These are phyloP conservation scores for Chenopodium formosanum DNA, from an alignment of 148 eudicot genomes.

Conservation along the genomic window DNA sequence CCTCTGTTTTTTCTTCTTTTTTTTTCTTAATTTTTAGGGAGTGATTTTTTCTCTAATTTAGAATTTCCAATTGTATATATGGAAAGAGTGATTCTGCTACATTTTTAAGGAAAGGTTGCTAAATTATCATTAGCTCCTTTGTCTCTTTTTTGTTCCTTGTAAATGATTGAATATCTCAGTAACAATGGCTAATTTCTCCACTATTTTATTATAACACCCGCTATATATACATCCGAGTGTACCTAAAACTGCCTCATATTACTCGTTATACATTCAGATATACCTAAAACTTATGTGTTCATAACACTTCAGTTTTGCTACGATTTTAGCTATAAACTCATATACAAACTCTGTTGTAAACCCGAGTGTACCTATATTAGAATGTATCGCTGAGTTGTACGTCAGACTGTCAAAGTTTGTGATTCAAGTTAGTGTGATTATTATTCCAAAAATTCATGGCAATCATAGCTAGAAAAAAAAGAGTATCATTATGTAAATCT, in stretches of 20 bases:
- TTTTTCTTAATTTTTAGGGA: too few species aligned
- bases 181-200: not conserved
- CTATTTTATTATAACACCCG: too few species aligned
- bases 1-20: not conserved
- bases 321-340: too few species aligned
- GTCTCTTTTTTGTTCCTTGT: conserved; percentile 9
- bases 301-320: too few species aligned
- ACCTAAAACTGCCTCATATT: too few species aligned
- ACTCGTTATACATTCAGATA: too few species aligned
- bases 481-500: not conserved
- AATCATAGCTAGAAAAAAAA: not conserved
- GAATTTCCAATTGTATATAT: conserved; percentile 26
- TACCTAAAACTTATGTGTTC: too few species aligned
- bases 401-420: not conserved
- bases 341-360: too few species aligned
- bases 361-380: too few species aligned
- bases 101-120: conserved; percentile 20
- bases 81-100: not conserved
- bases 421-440: not conserved
- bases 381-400: too few species aligned
- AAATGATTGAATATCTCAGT: conserved; percentile 18
- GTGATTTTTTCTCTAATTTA: not conserved
- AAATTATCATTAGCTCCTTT: not conserved
- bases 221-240: too few species aligned
- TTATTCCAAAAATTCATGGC: not conserved